A percentile compares a stretch with the other conserved stretches of the same genome.
These are phyloP conservation scores for Sporormia fimetaria DNA, from an alignment of 495 filamentous ascomycete genomes.

Conservation along the genomic window DNA sequence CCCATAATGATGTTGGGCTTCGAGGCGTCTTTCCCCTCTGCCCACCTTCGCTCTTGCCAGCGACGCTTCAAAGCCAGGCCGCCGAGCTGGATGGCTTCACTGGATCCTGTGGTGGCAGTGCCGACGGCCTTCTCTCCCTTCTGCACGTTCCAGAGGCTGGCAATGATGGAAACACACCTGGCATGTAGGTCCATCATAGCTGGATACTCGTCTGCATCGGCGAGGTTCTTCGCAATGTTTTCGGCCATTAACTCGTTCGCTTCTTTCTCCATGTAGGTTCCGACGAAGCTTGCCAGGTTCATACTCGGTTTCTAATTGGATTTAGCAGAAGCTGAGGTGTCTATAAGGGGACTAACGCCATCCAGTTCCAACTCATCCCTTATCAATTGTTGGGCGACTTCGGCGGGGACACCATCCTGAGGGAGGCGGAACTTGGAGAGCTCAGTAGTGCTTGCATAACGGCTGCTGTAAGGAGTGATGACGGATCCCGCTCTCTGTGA, in stretches of 20 bases:
- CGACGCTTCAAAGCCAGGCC: constrained; percentile 69
- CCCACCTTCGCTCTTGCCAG: constrained; percentile 56
- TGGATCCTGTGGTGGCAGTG: constrained; percentile 60
- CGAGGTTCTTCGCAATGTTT: constrained; percentile 56
- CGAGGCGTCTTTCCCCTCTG: constrained; percentile 48
- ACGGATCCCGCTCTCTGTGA: constrained; percentile 38
- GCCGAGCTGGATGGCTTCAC: constrained; percentile 63
- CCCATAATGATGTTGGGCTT: constrained; percentile 71
- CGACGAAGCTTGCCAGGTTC: constrained; percentile 56
- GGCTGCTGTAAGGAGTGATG: constrained; percentile 51
- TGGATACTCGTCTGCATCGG: constrained; percentile 67
- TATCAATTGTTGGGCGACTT: constrained; percentile 56
- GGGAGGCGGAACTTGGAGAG: constrained; percentile 62
- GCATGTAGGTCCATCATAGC: constrained; percentile 63
- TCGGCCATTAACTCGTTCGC: constrained; percentile 55
- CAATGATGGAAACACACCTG: constrained; percentile 59
- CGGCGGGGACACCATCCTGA: constrained; percentile 48
- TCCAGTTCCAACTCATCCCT: constrained; percentile 66
- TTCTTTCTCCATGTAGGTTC: constrained; percentile 59
- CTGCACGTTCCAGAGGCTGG: constrained; percentile 56
- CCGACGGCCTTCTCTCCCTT: constrained; percentile 58
- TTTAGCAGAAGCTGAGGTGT: neutral
- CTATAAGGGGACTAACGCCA: constrained; percentile 32
- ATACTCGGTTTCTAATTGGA: constrained; percentile 43
- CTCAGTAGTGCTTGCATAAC: constrained; percentile 48